Base-by-base conservation (phyloP, 306 rosid species). In the Castanospermum australe region DNA sequence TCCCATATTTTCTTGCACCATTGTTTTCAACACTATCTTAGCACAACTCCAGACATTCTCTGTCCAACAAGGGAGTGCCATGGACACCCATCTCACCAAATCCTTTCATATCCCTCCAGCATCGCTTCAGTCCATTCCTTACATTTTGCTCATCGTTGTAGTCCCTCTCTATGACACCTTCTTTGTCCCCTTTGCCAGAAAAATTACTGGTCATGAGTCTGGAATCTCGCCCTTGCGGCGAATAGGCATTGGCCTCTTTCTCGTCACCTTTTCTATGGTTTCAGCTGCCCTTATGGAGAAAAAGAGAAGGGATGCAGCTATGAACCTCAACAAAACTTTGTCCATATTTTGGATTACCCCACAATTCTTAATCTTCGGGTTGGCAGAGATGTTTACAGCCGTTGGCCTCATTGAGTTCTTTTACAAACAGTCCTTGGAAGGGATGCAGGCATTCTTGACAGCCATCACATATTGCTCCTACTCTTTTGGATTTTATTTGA, bases 31-130 rank as follows among this genome's bases (percentile, higher is more conserved):
- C 91, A 91, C 99, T 14, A 93, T 96, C 67, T 83, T 96, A 50
- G 99, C 99, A 76, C 99, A 96, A 10, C 98, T 96, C 67, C 99
- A 96, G 64, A 96, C 99, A n/a, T 96, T 96, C 88, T 93, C 99
- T 6, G 99, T 96, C 73, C 97, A 93, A 75, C 99, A 96, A 88
- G 99, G 99, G 17, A 85, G 87, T 28, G 61, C 89, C 25, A 96
- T 96, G 99, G 84, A 96, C 85, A 89, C 94, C 2, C 87, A 72
- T 20, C 82, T 96, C 39, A 87, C 90, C 7, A 75, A 86, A 62
- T 89, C 94, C 52, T 93, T 96, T 76, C 82, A 44, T 0, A 87
- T 96, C 75, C 99, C 99, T 5, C 97, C 99, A 0, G 99, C 99
- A 5, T 93, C 99, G 1, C 98, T 96, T 56, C 99, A 96, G 67